Evolutionary conservation across 2,329 filamentous ascomycete species (phyloP).

Genomic region (Calycina herbarum): DNA sequence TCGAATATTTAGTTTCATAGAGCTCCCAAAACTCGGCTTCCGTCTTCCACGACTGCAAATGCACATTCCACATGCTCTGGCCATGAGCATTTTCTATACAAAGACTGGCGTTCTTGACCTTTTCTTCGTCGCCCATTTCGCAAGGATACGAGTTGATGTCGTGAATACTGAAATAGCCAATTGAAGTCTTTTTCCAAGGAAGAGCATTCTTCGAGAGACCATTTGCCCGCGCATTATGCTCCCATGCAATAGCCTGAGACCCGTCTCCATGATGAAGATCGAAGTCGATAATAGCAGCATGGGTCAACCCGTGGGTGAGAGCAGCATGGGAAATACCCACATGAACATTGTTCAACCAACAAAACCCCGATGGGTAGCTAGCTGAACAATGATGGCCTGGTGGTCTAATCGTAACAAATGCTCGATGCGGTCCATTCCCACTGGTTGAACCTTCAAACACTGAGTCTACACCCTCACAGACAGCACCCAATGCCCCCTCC

Average conservation of each 20-base stretch:
- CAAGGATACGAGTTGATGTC: slow-evolving; percentile 99
- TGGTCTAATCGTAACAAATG: slow-evolving; percentile 89
- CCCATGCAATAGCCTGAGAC: slow-evolving; percentile 93
- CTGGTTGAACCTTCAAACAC: slow-evolving; percentile 62
- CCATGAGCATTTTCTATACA: slow-evolving; percentile 94
- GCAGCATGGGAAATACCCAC: slow-evolving; percentile 92
- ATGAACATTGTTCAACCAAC: slow-evolving; percentile 98
- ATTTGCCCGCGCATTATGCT: slow-evolving; percentile 73
- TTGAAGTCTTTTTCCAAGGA: slow-evolving; percentile 77
- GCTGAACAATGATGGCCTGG: slow-evolving; percentile 95
- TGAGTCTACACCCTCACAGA: slow-evolving; percentile 87
- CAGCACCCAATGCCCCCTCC: slow-evolving; percentile 86
- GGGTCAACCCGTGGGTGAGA: slow-evolving; percentile 80
- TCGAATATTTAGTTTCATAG: slow-evolving; percentile 75
- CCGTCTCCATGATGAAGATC: slow-evolving; percentile 92
- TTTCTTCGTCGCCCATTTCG: slow-evolving; percentile 88
- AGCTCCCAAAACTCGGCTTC: slow-evolving; percentile 84
- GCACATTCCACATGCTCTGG: slow-evolving; percentile 95
- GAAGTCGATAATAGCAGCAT: slow-evolving; percentile 87
- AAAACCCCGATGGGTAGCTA: slow-evolving; percentile 88
- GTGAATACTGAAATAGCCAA: slow-evolving; percentile 95
- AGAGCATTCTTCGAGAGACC: slow-evolving; percentile 68
- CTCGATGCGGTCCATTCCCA: slow-evolving; percentile 62
- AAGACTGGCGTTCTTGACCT: slow-evolving; percentile 89
- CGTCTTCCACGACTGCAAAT: slow-evolving; percentile 83